Conservation (phyloP, 176 grass and related monocot genomes). For the Leersia perrieri region DNA sequence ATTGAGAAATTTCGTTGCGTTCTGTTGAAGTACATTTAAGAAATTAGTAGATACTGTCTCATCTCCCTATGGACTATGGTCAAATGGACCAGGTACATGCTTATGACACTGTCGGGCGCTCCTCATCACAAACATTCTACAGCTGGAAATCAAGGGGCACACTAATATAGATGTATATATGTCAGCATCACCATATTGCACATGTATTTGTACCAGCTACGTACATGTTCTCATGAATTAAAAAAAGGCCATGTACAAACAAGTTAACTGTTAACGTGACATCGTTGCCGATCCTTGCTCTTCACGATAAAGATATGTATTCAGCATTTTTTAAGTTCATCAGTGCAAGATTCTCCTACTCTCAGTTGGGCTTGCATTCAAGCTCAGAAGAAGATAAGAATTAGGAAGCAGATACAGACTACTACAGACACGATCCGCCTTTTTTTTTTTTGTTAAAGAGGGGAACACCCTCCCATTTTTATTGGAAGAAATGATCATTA, state of each 20-base stretch:
- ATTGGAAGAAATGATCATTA: too few relatives aligned
- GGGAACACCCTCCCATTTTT: too few relatives aligned
- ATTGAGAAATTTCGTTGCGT: not conserved
- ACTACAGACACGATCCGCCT: not conserved
- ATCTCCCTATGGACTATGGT: not conserved
- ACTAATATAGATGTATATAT: not conserved
- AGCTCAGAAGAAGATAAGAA: not conserved
- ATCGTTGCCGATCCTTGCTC: not conserved
- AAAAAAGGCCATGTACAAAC: not conserved
- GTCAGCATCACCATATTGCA: not conserved
- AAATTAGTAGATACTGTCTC: not conserved
- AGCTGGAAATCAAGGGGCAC: not conserved
- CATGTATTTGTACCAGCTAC: not conserved
- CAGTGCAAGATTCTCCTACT: not conserved
- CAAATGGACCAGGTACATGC: not conserved
- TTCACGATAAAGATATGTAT: not conserved
- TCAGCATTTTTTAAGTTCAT: not conserved
- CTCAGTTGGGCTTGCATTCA: not conserved
- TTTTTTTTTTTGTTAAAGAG: too few relatives aligned
- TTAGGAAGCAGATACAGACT: not conserved
- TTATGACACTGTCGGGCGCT: constrained; percentile 24
- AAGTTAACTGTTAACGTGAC: not conserved
- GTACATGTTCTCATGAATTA: not conserved
- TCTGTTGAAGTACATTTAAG: not conserved
- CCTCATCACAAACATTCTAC: not conserved